phyloP scores from a whole-genome alignment of 1,284 basidiomycete species.

The Pisolithus thermaeus region DNA sequence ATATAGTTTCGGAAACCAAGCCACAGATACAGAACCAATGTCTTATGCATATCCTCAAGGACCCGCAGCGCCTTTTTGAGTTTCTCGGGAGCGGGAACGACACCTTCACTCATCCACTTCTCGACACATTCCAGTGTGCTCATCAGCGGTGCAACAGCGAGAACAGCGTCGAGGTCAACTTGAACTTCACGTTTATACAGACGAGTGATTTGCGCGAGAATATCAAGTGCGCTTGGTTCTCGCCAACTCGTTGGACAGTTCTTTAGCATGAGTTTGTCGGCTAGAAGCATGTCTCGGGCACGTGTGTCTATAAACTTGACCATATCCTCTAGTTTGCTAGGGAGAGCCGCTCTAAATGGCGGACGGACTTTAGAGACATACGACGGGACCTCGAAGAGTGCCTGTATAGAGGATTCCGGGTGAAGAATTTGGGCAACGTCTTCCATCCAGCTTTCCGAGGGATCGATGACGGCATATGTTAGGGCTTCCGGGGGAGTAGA shows the following conservation, averaged over 20 bases:
- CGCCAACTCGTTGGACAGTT: constrained; percentile 44
- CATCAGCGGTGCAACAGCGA: constrained; percentile 37
- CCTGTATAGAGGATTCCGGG: constrained; percentile 25
- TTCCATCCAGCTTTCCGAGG: constrained; percentile 20
- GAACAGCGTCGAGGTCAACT: constrained; percentile 31
- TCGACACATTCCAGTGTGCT: constrained; percentile 41
- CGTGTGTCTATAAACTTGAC: constrained; percentile 43
- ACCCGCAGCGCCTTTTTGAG: constrained; percentile 30
- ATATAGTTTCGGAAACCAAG: constrained; percentile 74
- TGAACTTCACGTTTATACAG: constrained; percentile 30
- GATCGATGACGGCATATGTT: constrained; percentile 29
- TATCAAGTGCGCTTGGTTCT: constrained; percentile 28
- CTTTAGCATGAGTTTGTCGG: constrained; percentile 46
- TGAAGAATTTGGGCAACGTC: constrained; percentile 37
- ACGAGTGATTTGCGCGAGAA: constrained; percentile 33
- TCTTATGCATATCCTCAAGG: constrained; percentile 82
- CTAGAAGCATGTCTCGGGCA: constrained; percentile 37
- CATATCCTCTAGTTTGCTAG: constrained; percentile 25
- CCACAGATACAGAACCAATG: constrained; percentile 87
- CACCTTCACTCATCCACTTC: constrained; percentile 20
- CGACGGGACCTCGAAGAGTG: constrained; percentile 41
- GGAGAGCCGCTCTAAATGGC: constrained; percentile 37
- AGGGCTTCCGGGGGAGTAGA: constrained; percentile 33
- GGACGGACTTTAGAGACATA: constrained; percentile 45
- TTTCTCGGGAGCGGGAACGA: constrained; percentile 7